phyloP scores from a whole-genome alignment of 2,329 filamentous ascomycete genomes.

The Zasmidium citrigriseum region DNA sequence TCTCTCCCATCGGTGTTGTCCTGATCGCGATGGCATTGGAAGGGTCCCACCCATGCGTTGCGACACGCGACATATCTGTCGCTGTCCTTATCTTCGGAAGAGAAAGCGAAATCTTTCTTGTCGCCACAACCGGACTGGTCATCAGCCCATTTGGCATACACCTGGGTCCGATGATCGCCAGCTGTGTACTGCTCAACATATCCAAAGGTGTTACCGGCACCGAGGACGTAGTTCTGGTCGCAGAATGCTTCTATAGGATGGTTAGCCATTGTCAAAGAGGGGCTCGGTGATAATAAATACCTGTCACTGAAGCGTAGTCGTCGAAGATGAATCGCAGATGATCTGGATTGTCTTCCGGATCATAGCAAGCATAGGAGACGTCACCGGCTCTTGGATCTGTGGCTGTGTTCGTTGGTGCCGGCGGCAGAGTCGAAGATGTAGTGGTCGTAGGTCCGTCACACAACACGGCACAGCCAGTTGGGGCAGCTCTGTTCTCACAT shows the following conservation, averaged over 20 bases:
- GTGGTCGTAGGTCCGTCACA: neutral
- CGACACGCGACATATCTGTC: neutral
- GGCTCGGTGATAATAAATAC: neutral
- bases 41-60: neutral
- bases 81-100: neutral
- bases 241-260: neutral
- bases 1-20: neutral
- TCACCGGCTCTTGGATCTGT: neutral
- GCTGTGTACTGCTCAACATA: constrained; percentile 1
- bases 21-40: neutral
- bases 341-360: neutral
- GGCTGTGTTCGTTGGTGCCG: neutral
- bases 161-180: neutral
- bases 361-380: neutral
- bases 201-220: neutral
- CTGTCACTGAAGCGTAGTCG: neutral
- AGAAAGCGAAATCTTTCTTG: neutral
- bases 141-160: neutral
- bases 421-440: neutral
- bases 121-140: constrained; percentile 3
- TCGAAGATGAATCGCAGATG: neutral
- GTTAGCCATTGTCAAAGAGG: neutral
- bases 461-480: neutral
- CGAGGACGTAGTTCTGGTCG: neutral
- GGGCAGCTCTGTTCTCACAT: neutral